Evolutionary conservation across 2,329 filamentous ascomycete genomes (phyloP).

Genomic region (Colletotrichum chrysophilum): DNA sequence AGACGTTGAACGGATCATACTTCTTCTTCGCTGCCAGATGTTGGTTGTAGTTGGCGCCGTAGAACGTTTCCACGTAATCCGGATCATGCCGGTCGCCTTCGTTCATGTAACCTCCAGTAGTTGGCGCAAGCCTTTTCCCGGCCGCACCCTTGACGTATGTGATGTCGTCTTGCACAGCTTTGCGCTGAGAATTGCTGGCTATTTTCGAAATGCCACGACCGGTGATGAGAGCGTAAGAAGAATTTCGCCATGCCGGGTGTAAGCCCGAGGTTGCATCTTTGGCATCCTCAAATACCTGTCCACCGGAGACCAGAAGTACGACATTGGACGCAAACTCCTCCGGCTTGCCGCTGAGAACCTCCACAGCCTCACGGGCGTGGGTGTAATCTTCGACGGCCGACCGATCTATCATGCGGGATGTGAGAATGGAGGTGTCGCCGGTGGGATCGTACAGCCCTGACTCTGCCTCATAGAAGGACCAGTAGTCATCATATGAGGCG

Average conservation of each 20-base stretch:
- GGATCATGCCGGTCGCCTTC: slow-evolving; percentile 42
- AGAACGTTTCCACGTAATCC: slow-evolving; percentile 36
- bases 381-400: slow-evolving; percentile 23
- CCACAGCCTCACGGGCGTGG: slow-evolving; percentile 27
- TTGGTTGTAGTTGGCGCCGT: slow-evolving; percentile 34
- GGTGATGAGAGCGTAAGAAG: slow-evolving; percentile 10
- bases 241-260: slow-evolving; percentile 19
- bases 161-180: slow-evolving; percentile 28
- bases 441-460: slow-evolving; percentile 26
- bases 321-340: slow-evolving; percentile 27
- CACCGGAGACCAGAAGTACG: slow-evolving; percentile 32
- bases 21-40: slow-evolving; percentile 36
- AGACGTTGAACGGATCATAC: slow-evolving; percentile 35
- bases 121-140: slow-evolving; percentile 38
- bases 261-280: slow-evolving; percentile 29
- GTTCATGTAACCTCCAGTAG: slow-evolving; percentile 47
- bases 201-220: slow-evolving; percentile 23
- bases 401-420: slow-evolving; percentile 32
- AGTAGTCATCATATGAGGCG: slow-evolving; percentile 31
- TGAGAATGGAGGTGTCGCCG: slow-evolving; percentile 27
- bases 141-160: slow-evolving; percentile 33
- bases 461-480: slow-evolving; percentile 32
- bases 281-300: slow-evolving; percentile 31
- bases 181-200: slow-evolving; percentile 20
- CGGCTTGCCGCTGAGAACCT: slow-evolving; percentile 28